A percentile compares a stretch with the other conserved stretches of the same genome.
These are phyloP conservation scores for Pulveroboletus sp. DNA, from an alignment of 768 basidiomycete genomes.

Conservation along the genomic window DNA sequence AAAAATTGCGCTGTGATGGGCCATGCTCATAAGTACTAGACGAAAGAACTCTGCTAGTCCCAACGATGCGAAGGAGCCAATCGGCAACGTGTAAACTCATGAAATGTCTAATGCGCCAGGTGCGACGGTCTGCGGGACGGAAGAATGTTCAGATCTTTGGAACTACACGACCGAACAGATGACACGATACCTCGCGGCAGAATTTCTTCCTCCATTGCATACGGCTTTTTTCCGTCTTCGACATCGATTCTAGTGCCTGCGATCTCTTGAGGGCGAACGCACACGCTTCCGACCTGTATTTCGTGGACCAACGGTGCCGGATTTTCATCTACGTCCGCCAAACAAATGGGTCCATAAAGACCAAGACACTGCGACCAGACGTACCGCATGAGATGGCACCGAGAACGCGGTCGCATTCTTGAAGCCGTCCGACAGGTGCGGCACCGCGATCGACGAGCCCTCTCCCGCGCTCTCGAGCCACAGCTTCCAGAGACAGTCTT, in stretches of 20 bases:
- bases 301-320: slow-evolving; percentile 43
- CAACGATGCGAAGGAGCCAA: not conserved
- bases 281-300: slow-evolving; percentile 53
- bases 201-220: slow-evolving; percentile 55
- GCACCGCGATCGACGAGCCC: slow-evolving; percentile 19
- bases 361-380: not conserved
- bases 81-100: not conserved
- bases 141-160: slow-evolving; percentile 1
- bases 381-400: slow-evolving; percentile 21
- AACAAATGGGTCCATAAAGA: not conserved
- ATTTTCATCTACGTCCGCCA: slow-evolving; percentile 33
- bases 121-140: slow-evolving; percentile 16
- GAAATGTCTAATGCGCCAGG: slow-evolving; percentile 12
- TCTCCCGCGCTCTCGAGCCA: slow-evolving; percentile 53
- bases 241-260: slow-evolving; percentile 30
- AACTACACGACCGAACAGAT: not conserved
- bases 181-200: slow-evolving; percentile 43
- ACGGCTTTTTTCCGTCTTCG: slow-evolving; percentile 38
- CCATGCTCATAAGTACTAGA: not conserved
- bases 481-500: slow-evolving; percentile 63
- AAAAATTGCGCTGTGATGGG: slow-evolving; percentile 18
- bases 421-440: slow-evolving; percentile 7
- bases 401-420: slow-evolving; percentile 6
- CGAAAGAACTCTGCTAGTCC: too few relatives aligned
- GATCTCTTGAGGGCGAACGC: slow-evolving; percentile 42